Base-by-base conservation (phyloP, 371 early-diverging fungal species). In the Mortierella sp. region DNA sequence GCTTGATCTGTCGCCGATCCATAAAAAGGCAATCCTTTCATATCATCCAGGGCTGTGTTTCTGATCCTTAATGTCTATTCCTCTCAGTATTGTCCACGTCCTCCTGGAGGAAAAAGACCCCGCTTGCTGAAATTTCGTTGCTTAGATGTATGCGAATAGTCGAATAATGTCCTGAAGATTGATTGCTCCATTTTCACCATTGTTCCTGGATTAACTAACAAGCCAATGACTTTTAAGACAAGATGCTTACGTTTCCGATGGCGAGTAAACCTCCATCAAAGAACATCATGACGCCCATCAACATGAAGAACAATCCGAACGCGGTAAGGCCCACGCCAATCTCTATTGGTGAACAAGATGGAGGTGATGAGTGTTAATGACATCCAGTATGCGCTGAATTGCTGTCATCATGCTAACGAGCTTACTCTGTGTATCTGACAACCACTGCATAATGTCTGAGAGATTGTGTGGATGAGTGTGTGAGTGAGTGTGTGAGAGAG, bases 251-350 rank as follows among this genome's bases (percentile, higher is more conserved):
- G 84, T 98, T 97, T 77, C 99, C 99, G 66, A 98, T 97, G 26
- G 97, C 98, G 68, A 98, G 87, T 51, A 98, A 86, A 12, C 98
- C 99, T 11, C 93, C 93, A 83, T 98, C 98, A 87, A 98, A 97
- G 79, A 98, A 91, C 77, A 97, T 84, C 72, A 97, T 66, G 32
- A 97, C 93, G 45, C 99, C 99, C 73, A 97, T 87, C 16, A 95
- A 80, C 93, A 96, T 97, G 83, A 97, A 96, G 68, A 95, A 92
- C 35, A 94, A 77, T n/a, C 99, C 99, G 84, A 95, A 96, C n/a
- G 95, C 96, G 20, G 98, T 96, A 72, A 98, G 84, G 8, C 96
- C 98, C 26, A 96, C 98, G 75, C 99, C 99, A 72, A 97, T 96
- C 79, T 98, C 95, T 95, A 49, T n/a, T 49, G n/a, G 18, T 2